Conservation (phyloP, 371 early-diverging fungal species). For the Parasitella parasitica region DNA sequence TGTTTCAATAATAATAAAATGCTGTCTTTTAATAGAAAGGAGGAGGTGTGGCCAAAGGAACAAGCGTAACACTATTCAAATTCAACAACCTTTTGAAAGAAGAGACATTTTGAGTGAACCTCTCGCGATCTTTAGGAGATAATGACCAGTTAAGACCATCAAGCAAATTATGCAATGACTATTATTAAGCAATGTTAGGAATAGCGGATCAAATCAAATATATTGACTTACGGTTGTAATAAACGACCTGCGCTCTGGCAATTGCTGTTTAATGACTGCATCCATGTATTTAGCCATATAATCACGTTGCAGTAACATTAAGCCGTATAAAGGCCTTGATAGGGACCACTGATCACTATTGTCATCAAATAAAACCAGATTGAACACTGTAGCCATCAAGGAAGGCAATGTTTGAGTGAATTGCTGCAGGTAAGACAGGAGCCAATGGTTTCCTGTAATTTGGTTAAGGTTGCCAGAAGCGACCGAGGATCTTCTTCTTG, state of each 20-base stretch:
- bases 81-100: conserved; percentile 66
- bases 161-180: conserved; percentile 61
- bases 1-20: background rate
- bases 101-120: conserved; percentile 77
- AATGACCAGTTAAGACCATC: conserved; percentile 70
- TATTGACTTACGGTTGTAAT: conserved; percentile 58
- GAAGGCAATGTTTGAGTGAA: conserved; percentile 61
- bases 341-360: conserved; percentile 80
- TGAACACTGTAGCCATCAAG: conserved; percentile 66
- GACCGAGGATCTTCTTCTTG: conserved; percentile 5
- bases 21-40: conserved; percentile 8
- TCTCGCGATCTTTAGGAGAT: conserved; percentile 68
- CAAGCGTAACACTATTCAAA: conserved; percentile 52
- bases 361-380: conserved; percentile 79
- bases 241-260: conserved; percentile 68
- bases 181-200: background rate
- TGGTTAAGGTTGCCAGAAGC: conserved; percentile 2
- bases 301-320: conserved; percentile 75
- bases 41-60: conserved; percentile 32
- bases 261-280: conserved; percentile 69
- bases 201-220: no score
- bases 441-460: conserved; percentile 11
- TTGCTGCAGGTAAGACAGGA: conserved; percentile 56
- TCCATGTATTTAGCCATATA: conserved; percentile 67
- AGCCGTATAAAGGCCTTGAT: conserved; percentile 76